phyloP scores from a whole-genome alignment of 192 early-diverging fungal species.

The Glomus cerebriforme region DNA sequence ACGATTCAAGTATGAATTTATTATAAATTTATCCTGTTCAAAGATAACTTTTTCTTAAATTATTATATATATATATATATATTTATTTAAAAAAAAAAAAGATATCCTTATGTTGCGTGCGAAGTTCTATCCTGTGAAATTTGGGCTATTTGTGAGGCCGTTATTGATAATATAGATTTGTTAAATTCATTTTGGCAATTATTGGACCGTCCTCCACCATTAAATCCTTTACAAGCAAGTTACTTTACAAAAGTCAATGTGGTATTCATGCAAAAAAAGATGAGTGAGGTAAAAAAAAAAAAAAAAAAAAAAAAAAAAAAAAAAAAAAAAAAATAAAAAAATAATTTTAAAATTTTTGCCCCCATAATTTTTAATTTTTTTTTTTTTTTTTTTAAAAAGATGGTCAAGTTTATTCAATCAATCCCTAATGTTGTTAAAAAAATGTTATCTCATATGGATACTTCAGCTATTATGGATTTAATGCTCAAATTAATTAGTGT shows the following conservation, averaged over 20 bases:
- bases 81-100: constrained; percentile 33
- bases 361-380: background rate
- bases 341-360: too few relatives aligned
- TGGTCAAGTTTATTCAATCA: constrained; percentile 81
- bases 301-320: too few relatives aligned
- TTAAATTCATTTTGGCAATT: constrained; percentile 85
- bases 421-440: constrained; percentile 74
- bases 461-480: constrained; percentile 87
- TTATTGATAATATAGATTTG: constrained; percentile 69
- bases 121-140: constrained; percentile 81
- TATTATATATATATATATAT: background rate
- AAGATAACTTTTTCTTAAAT: background rate
- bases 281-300: constrained; percentile 73
- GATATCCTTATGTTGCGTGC: constrained; percentile 81
- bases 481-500: constrained; percentile 91
- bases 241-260: constrained; percentile 92
- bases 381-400: constrained; percentile 46
- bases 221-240: constrained; percentile 81
- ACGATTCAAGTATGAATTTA: constrained; percentile 65
- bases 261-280: constrained; percentile 86
- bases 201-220: constrained; percentile 72
- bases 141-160: constrained; percentile 75
- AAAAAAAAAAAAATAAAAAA: too few relatives aligned
- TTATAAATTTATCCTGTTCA: background rate
- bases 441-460: constrained; percentile 83